These are phyloP conservation scores for Fusarium torreyae DNA, from an alignment of 2,329 filamentous ascomycete species.

Conservation along the genomic window DNA sequence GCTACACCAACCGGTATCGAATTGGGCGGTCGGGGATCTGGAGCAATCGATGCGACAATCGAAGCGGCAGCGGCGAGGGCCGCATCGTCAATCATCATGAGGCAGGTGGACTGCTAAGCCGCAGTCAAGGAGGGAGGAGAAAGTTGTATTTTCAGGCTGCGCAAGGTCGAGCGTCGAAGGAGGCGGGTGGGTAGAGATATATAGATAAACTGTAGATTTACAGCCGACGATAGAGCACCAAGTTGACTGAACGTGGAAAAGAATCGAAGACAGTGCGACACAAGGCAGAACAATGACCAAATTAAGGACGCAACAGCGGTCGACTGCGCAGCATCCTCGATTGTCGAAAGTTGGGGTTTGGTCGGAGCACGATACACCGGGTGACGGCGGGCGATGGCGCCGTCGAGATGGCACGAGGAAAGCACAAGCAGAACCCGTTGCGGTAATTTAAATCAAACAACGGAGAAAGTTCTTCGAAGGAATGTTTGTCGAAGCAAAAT, in stretches of 20 bases:
- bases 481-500: slow-evolving; percentile 15
- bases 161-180: slow-evolving; percentile 26
- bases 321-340: slow-evolving; percentile 44
- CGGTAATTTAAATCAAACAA: slow-evolving; percentile 6
- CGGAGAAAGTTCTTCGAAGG: slow-evolving; percentile 13
- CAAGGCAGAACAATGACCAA: slow-evolving; percentile 29
- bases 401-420: slow-evolving; percentile 12
- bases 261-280: slow-evolving; percentile 17
- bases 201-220: slow-evolving; percentile 15
- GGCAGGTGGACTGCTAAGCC: slow-evolving; percentile 46
- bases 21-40: slow-evolving; percentile 58
- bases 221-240: slow-evolving; percentile 14
- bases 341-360: slow-evolving; percentile 22
- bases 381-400: slow-evolving; percentile 35
- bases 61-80: slow-evolving; percentile 68
- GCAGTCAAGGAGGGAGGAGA: slow-evolving; percentile 46
- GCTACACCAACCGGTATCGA: slow-evolving; percentile 60
- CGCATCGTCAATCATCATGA: slow-evolving; percentile 68
- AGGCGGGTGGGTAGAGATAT: slow-evolving; percentile 3
- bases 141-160: slow-evolving; percentile 12
- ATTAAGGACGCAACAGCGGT: slow-evolving; percentile 39
- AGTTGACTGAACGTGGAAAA: slow-evolving; percentile 19
- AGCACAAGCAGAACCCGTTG: slow-evolving; percentile 18
- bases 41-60: slow-evolving; percentile 68
- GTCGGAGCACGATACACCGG: slow-evolving; percentile 30